A percentile compares a stretch with the other conserved stretches of the same genome.
phyloP scores from a whole-genome alignment of 352 stramenopile species.

The Globisporangium perplexum region DNA sequence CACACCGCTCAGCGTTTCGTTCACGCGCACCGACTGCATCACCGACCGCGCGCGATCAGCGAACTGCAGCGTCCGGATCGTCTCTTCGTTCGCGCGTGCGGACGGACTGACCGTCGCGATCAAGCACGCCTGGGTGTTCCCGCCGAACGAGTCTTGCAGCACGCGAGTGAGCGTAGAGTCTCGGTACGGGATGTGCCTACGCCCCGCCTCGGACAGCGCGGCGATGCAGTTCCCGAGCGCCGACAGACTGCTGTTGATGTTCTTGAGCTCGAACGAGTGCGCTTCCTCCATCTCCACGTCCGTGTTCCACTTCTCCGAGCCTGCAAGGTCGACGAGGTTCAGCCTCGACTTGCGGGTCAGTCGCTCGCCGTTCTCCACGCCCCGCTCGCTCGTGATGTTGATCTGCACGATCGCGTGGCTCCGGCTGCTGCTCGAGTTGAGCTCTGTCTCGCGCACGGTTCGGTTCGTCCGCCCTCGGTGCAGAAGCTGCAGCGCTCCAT shows the following conservation, averaged over 20 bases:
- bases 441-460: slow-evolving; percentile 75
- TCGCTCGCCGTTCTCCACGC: slow-evolving; percentile 25
- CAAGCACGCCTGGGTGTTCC: slow-evolving; percentile 64
- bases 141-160: slow-evolving; percentile 79
- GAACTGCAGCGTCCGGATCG: slow-evolving; percentile 74
- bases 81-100: slow-evolving; percentile 47
- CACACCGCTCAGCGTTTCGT: slow-evolving; percentile 39
- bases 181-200: slow-evolving; percentile 90
- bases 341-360: slow-evolving; percentile 42
- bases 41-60: slow-evolving; percentile 65
- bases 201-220: slow-evolving; percentile 61
- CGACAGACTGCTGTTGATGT: slow-evolving; percentile 89
- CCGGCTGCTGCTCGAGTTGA: slow-evolving; percentile 84
- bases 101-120: slow-evolving; percentile 64
- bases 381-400: slow-evolving; percentile 45
- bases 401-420: slow-evolving; percentile 92
- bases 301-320: slow-evolving; percentile 83
- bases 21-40: slow-evolving; percentile 70
- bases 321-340: slow-evolving; percentile 77
- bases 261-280: slow-evolving; percentile 78
- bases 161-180: slow-evolving; percentile 87
- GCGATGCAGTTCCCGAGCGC: slow-evolving; percentile 90
- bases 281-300: slow-evolving; percentile 63
- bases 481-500: slow-evolving; percentile 51
- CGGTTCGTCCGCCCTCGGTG: slow-evolving; percentile 45